These are phyloP conservation scores for Blastocystis sp. DNA, from an alignment of 352 stramenopile species.

Conservation along the genomic window DNA sequence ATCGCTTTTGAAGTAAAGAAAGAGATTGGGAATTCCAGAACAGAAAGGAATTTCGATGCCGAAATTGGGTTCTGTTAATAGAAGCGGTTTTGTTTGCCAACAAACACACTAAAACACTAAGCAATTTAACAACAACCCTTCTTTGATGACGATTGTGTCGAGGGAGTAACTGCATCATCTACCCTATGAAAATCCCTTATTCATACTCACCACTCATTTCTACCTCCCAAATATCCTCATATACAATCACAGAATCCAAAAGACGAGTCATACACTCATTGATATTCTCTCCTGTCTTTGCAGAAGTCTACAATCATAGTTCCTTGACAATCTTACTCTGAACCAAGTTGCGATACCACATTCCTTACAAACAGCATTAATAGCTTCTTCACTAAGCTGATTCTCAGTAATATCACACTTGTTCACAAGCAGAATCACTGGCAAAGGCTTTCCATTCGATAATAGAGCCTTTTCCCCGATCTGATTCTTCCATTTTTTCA, in stretches of 20 bases:
- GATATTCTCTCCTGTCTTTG: conserved; percentile 44
- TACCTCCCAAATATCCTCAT: conserved; percentile 27
- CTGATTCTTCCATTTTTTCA: conserved; percentile 85
- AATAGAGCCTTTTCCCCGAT: conserved; percentile 87
- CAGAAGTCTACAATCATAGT: neutral
- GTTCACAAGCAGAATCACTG: conserved; percentile 86
- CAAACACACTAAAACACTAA: conserved; percentile 4
- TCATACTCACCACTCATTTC: neutral
- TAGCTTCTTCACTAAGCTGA: neutral
- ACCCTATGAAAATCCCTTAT: neutral
- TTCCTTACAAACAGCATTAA: neutral
- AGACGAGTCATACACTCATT: conserved; percentile 2
- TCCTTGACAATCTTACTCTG: neutral
- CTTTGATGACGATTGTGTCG: neutral
- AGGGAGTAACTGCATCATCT: conserved; percentile 18
- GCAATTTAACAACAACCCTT: conserved; percentile 18
- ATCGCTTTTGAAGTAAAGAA: neutral
- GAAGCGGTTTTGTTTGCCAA: neutral
- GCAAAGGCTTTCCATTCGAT: conserved; percentile 83
- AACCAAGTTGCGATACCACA: conserved; percentile 42
- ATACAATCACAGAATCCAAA: neutral
- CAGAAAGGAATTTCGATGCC: too few relatives aligned
- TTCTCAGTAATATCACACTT: conserved; percentile 83
- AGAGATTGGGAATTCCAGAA: neutral
- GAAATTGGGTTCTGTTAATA: too few relatives aligned